Evolutionary conservation across 1,139 yeast genomes (phyloP).

Genomic region (Torulaspora pretoriensis): DNA sequence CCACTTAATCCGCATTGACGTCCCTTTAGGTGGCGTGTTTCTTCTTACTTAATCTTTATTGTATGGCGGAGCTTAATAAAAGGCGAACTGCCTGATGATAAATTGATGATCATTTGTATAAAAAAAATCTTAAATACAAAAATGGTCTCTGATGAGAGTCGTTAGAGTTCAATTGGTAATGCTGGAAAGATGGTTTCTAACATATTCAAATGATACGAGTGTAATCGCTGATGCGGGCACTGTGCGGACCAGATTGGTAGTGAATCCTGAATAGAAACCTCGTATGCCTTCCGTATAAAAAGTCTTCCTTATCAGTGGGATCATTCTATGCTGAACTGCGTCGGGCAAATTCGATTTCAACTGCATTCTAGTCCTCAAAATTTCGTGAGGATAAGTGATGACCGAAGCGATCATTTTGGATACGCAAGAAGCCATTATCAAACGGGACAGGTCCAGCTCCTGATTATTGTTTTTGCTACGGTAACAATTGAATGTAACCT

Average conservation of each 20-base stretch:
- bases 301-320: conserved; percentile 49
- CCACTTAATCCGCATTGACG: conserved; percentile 3
- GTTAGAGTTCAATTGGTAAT: conserved; percentile 12
- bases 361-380: conserved; percentile 87
- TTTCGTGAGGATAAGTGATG: conserved; percentile 94
- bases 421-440: conserved; percentile 69
- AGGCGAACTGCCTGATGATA: not conserved
- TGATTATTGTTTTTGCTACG: conserved; percentile 24
- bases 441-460: conserved; percentile 40
- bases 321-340: conserved; percentile 36
- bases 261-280: conserved; percentile 89
- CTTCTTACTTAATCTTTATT: not conserved
- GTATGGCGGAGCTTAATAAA: not conserved
- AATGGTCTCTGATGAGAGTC: not conserved
- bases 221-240: conserved; percentile 96
- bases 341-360: conserved; percentile 36
- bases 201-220: conserved; percentile 85
- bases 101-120: not conserved
- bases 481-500: conserved; percentile 43
- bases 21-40: not conserved
- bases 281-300: conserved; percentile 66
- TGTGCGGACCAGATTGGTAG: conserved; percentile 80
- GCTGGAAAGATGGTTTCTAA: conserved; percentile 52
- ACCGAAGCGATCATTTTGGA: conserved; percentile 89
- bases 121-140: not conserved